Evolutionary conservation across 2,329 filamentous ascomycete genomes (phyloP), one percentile per base, ranked within the genome.

Genomic region (Hortaea werneckii): DNA sequence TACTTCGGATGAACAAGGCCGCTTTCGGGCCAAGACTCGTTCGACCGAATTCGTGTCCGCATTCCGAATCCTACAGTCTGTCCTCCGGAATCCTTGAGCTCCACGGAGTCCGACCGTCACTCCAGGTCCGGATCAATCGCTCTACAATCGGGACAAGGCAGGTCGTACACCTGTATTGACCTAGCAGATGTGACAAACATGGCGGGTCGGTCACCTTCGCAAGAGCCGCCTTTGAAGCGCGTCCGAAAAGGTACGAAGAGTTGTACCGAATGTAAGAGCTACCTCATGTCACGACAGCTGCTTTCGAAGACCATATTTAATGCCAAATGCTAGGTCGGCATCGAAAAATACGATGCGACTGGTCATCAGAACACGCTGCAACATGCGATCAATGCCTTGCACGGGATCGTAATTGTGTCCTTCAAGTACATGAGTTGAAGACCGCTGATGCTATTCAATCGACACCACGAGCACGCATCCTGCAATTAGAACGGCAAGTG

Each of bases 291-390:
- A 9, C 32, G 32, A 2, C n/a, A 9, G 32, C 32, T 35, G 32
- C 9, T 35, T 35, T 12, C n/a, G 2, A 20, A 20, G 20, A 20
- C 20, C 20, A 20, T 20, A 20, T 20, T 20, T 20, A 20, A 20
- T 20, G 20, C 20, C 20, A 20, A 20, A 20, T 20, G 20, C 20
- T 28, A 40, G 43, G 43, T 32, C 35, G 37, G 40, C 43, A 45
- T 26, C 43, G 43, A 5, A 45, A 45, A 28, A 40, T 45, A 8
- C 43, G 43, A 11, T 45, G 37, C 37, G 37, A 9, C 11, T 45
- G 43, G 43, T 20, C 35, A 28, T 45, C 43, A 27, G 37, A 40
- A 9, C 26, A 40, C 8, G 35, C 35, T 13, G 26, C 37, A 8
- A 9, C 35, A 28, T 45, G 43, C 20, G 35, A 27, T 3, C 26